phyloP scores from a whole-genome alignment of 108 stramenopile species.

The Parietichytrium sp. region DNA sequence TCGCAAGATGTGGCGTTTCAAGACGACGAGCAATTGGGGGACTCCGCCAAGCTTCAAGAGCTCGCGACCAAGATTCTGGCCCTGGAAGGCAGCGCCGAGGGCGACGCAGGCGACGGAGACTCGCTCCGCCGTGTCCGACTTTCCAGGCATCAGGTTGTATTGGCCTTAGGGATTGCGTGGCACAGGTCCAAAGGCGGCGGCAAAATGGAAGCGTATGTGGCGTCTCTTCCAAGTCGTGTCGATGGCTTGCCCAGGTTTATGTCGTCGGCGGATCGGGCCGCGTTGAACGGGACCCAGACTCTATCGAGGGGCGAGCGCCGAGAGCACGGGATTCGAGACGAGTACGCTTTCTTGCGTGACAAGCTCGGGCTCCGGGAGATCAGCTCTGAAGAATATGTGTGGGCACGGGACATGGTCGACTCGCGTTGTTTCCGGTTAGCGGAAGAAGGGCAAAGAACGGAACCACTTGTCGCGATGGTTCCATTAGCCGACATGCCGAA shows the following conservation, averaged over 20 bases:
- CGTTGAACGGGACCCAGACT: neutral
- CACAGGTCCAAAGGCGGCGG: neutral
- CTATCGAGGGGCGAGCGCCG: neutral
- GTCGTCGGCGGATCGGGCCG: neutral
- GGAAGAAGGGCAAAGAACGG: neutral
- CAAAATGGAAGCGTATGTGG: neutral
- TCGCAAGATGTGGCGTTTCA: no score
- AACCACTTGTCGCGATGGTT: neutral
- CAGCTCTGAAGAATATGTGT: neutral
- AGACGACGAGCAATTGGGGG: neutral
- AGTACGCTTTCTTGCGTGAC: neutral
- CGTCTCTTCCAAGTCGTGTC: neutral
- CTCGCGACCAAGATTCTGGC: neutral
- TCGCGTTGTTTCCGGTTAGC: neutral
- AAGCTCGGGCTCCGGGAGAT: neutral
- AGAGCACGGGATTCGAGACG: neutral
- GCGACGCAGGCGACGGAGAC: neutral
- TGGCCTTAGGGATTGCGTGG: neutral
- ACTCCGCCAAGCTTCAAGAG: neutral
- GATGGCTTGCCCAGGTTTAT: neutral
- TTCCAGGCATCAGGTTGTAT: neutral
- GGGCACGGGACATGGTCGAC: slow-evolving; percentile 4
- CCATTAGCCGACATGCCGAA: neutral
- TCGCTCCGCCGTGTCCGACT: no score
- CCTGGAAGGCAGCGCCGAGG: neutral